Evolutionary conservation across 768 basidiomycete species (phyloP), one percentile per base, ranked within the genome.

Genomic region (Serendipita sp.): DNA sequence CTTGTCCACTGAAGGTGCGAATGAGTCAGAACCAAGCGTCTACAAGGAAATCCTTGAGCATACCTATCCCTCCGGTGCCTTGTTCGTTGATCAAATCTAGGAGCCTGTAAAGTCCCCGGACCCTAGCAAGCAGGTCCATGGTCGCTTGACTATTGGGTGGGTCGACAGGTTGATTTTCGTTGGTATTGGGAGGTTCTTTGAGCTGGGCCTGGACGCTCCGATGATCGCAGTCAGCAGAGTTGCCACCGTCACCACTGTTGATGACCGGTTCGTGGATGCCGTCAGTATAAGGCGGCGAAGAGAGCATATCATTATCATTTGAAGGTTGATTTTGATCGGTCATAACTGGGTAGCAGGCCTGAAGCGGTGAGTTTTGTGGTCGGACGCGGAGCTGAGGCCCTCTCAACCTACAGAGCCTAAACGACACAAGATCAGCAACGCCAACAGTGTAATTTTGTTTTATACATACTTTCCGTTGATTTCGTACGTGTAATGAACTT

Each of bases 21-120:
- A 18, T 8, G 30, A 5, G n/a, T 51, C n/a, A 51, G 48, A 18
- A 51, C n/a, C 41, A 41, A 51, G 8, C 30, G n/a, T 18, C 8
- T 51, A 11, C 30, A 16, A 41, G 18, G n/a, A 30, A 18, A 24
- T 24, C 24, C 24, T 3, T 2, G 64, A 41, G 41, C 74, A 65
- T 67, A 82, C 83, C 83, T 3, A 83, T 74, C 1, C 82, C 81
- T 3, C 79, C 77, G 41, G 76, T 81, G 0, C 78, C 78, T 53
- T 76, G 73, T 65, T 84, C 83, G 10, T 71, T 76, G 66, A 83
- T 78, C 13, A 84, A 72, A 62, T 83, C 82, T 3, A 83, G 73
- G 38, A 84, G 74, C 3, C 80, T 76, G 70, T 78, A 81, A 74
- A 83, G 73, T n/a, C 78, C 79, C 54, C 73, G 71, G 68, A 83